Conservation (phyloP, 1,284 basidiomycete genomes). For the Cutaneotrichosporon dermatis region DNA sequence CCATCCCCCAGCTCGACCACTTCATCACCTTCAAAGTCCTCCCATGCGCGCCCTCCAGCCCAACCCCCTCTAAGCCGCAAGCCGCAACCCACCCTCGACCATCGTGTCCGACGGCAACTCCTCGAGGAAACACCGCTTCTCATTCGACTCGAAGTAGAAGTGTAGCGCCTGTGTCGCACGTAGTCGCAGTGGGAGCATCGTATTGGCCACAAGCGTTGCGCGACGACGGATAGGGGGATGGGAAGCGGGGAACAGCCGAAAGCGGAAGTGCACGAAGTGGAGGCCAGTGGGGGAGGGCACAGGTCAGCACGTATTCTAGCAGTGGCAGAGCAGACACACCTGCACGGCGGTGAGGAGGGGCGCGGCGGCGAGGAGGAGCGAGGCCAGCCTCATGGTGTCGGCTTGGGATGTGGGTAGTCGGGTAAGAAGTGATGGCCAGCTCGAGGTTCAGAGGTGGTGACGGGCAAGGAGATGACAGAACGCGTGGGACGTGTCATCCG, state of each 20-base stretch:
- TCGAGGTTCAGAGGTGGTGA: not conserved
- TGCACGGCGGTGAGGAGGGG: constrained; percentile 28
- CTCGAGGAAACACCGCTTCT: constrained; percentile 92
- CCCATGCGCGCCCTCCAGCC: not conserved
- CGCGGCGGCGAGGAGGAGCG: constrained; percentile 16
- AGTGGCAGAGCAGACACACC: constrained; percentile 14
- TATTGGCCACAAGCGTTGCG: not conserved
- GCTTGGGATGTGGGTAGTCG: constrained; percentile 31
- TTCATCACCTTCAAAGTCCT: too few species aligned
- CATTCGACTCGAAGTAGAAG: constrained; percentile 87
- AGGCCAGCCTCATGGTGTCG: constrained; percentile 21
- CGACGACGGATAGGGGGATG: not conserved
- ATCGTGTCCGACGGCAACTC: constrained; percentile 96
- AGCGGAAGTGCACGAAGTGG: not conserved
- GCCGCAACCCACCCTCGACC: constrained; percentile 70
- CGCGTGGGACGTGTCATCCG: constrained; percentile 1
- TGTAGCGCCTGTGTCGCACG: constrained; percentile 62
- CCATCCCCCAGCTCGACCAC: too few species aligned
- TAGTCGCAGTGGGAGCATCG: not conserved
- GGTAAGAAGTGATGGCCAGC: not conserved
- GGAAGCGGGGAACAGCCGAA: too few species aligned
- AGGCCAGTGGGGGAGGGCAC: not conserved
- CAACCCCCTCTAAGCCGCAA: not conserved
- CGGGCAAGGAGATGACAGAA: not conserved
- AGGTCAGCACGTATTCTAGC: not conserved